Evolutionary conservation across 371 early-diverging fungal genomes (phyloP), one percentile per base, ranked within the genome.

Genomic region (Apophysomyces variabilis): DNA sequence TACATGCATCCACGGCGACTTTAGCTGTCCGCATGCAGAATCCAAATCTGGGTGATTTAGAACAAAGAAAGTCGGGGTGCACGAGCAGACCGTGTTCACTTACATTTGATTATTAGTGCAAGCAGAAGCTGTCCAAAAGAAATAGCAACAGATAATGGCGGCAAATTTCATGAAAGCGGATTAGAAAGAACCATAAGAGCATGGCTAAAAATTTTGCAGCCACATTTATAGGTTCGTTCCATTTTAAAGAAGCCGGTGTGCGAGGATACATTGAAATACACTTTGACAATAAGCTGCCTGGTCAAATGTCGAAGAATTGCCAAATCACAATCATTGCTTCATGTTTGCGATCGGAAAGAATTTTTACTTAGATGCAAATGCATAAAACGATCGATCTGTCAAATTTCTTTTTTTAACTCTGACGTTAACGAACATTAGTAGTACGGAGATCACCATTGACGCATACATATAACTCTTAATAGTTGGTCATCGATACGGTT

Each of bases 11-110:
- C 37, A 69, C 38, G 3, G 69, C 69, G 9, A 13, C 54, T 50
- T 69, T 39, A 7, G 65, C 69, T 6, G 69, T 69, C 21, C 61
- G 54, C 62, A 65, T 47, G 41, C 69, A 69, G 12, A 69, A 54
- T 37, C 60, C 57, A 61, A 47, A 66, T 11, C 66, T 66, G n/a
- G 16, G 38, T 32, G 13, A 32, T 16, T 39, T 41, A 41, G 39
- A 56, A 26, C 21, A 9, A 21, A 26, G 54, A 7, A 16, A 18
- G 5, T 21, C 21, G 54, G 16, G 18, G 21, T 9, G 21, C 41
- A n/a, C 1, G n/a, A 39, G 11, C 32, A 57, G 13, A 12, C 13
- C 7, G 14, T 3, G 37, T 5, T 4, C 8, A 21, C 61, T 41
- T 66, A 66, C 66, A 66, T 44, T 43, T 60, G 66, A 43, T 66